phyloP scores from a whole-genome alignment of 345 rosid genomes.

The Durio zibethinus region DNA sequence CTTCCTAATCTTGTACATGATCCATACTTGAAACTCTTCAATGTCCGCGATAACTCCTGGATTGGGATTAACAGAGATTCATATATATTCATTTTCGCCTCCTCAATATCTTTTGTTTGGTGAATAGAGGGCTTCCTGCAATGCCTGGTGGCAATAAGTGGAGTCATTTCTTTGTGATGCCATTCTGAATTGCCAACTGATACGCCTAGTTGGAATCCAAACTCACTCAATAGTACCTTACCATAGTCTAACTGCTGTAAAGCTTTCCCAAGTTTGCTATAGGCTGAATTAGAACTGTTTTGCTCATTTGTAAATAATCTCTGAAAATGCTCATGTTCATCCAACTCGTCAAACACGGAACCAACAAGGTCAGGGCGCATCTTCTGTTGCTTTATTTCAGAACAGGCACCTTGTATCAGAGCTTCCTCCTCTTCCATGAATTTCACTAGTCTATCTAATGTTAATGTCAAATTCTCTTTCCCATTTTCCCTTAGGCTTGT shows the following conservation, averaged over 20 bases:
- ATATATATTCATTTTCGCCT: not conserved
- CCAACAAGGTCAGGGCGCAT: not conserved
- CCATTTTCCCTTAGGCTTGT: constrained; percentile 4
- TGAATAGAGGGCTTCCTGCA: not conserved
- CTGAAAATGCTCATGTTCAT: not conserved
- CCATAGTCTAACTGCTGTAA: constrained; percentile 21
- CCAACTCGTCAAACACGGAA: constrained; percentile 2
- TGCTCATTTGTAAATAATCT: constrained; percentile 18
- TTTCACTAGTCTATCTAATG: not conserved
- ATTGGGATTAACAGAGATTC: too few relatives aligned
- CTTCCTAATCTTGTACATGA: constrained; percentile 34
- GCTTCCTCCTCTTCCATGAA: constrained; percentile 7
- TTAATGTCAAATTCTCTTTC: constrained; percentile 16
- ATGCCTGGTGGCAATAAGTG: not conserved
- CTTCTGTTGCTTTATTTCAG: constrained; percentile 22
- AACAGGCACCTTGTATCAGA: not conserved
- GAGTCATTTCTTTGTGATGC: constrained; percentile 1
- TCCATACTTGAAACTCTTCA: constrained; percentile 30
- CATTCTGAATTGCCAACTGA: constrained; percentile 9
- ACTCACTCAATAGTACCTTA: constrained; percentile 20
- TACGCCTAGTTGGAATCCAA: constrained; percentile 16
- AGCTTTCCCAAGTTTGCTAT: constrained; percentile 23
- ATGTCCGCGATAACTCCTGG: constrained; percentile 15
- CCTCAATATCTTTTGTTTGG: constrained; percentile 10
- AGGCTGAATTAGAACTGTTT: constrained; percentile 12